These are phyloP conservation scores for Haplographium delicatum DNA, from an alignment of 495 filamentous ascomycete genomes.

Conservation along the genomic window DNA sequence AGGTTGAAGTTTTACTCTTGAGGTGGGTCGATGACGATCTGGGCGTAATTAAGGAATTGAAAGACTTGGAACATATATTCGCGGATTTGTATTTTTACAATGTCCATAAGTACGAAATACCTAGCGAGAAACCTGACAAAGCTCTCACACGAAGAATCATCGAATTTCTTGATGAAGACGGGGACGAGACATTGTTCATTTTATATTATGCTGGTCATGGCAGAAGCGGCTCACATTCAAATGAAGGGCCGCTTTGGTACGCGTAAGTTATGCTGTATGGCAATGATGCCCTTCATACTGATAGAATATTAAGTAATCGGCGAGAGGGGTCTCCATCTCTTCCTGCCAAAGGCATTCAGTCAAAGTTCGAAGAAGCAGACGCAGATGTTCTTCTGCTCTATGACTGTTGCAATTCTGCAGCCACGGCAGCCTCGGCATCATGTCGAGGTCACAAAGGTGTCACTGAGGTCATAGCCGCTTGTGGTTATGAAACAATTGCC, in stretches of 20 bases:
- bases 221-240: not conserved
- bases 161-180: conserved; percentile 16
- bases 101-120: conserved; percentile 12
- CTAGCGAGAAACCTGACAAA: not conserved
- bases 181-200: conserved; percentile 25
- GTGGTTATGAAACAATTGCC: conserved; percentile 1
- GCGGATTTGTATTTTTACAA: conserved; percentile 1
- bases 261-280: conserved; percentile 1
- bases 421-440: not conserved
- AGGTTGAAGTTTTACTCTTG: not conserved
- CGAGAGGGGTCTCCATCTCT: not conserved
- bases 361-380: conserved; percentile 20
- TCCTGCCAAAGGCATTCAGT: conserved; percentile 23
- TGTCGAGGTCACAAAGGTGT: not conserved
- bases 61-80: conserved; percentile 5
- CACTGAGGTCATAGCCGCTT: conserved; percentile 3
- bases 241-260: conserved; percentile 10
- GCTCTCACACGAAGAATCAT: conserved; percentile 2
- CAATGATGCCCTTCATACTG: not conserved
- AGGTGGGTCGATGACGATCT: conserved; percentile 7
- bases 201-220: conserved; percentile 35
- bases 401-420: conserved; percentile 24
- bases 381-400: conserved; percentile 30
- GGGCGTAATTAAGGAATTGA: not conserved
- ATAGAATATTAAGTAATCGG: not conserved